Conservation (phyloP, 2,329 filamentous ascomycete species). For the Cordyceps javanica region DNA sequence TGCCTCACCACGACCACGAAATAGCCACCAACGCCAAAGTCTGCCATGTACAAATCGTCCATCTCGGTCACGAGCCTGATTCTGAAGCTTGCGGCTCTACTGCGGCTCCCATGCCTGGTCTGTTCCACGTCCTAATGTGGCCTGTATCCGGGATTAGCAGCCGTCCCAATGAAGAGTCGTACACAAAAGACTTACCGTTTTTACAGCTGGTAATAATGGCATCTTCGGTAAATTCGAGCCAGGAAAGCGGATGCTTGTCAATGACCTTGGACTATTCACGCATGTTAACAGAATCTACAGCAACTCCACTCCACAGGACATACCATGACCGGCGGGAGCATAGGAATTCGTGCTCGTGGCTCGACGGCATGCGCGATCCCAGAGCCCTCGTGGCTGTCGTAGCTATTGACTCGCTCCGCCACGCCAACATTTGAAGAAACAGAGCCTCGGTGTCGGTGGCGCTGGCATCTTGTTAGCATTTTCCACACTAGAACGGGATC, state of each 20-base stretch:
- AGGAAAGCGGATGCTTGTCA: constrained; percentile 80
- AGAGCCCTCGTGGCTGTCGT: constrained; percentile 49
- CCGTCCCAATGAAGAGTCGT: background rate
- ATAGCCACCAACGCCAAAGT: background rate
- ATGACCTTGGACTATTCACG: constrained; percentile 65
- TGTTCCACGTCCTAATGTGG: constrained; percentile 38
- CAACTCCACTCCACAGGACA: constrained; percentile 24
- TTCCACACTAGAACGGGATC: constrained; percentile 15
- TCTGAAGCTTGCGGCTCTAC: background rate
- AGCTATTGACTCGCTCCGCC: constrained; percentile 54
- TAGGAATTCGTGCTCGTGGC: constrained; percentile 73
- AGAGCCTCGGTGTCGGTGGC: constrained; percentile 39
- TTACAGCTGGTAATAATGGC: constrained; percentile 90
- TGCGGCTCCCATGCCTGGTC: constrained; percentile 13
- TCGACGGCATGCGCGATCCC: constrained; percentile 74
- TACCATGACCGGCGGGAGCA: constrained; percentile 86
- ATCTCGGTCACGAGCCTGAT: background rate
- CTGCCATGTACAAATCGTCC: background rate
- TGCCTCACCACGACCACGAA: background rate
- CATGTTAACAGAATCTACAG: constrained; percentile 11
- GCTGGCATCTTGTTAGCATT: constrained; percentile 1
- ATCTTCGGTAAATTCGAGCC: constrained; percentile 90
- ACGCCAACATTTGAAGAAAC: constrained; percentile 48
- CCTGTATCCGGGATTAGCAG: constrained; percentile 38
- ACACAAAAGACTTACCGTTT: constrained; percentile 58